phyloP scores from a whole-genome alignment of 345 rosid genomes.

The Ceriops decandra region DNA sequence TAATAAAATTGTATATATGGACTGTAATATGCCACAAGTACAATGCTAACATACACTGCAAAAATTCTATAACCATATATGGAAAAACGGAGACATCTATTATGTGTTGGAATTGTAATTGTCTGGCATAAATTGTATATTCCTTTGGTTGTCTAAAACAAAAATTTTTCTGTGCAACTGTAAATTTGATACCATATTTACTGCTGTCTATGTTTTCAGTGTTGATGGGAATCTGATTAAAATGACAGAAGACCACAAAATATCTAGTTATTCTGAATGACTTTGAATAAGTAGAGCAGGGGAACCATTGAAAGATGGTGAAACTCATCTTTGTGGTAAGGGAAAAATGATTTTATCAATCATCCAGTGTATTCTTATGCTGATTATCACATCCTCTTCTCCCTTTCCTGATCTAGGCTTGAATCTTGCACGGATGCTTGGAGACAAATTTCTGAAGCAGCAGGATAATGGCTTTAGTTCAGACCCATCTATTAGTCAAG shows the following conservation, averaged over 20 bases:
- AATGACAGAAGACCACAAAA: constrained; percentile 91
- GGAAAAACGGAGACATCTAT: too few species aligned
- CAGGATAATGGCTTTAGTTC: constrained; percentile 82
- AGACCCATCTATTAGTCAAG: constrained; percentile 78
- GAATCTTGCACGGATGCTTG: constrained; percentile 95
- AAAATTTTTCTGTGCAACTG: background rate
- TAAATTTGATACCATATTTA: constrained; percentile 14
- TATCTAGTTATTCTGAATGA: constrained; percentile 68
- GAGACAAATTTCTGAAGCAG: constrained; percentile 90
- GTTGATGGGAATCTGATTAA: constrained; percentile 65
- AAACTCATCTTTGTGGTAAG: constrained; percentile 69
- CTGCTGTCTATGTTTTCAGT: constrained; percentile 41
- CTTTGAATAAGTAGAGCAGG: constrained; percentile 60
- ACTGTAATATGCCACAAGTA: too few species aligned
- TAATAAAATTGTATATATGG: too few species aligned
- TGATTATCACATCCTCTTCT: background rate
- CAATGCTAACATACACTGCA: too few species aligned
- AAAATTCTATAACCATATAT: too few species aligned
- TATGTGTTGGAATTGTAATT: too few species aligned
- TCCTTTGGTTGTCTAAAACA: too few species aligned
- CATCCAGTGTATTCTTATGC: background rate
- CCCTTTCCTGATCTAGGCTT: constrained; percentile 45
- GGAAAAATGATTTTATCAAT: background rate
- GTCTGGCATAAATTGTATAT: too few species aligned
- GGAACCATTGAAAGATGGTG: constrained; percentile 71